A percentile compares a stretch with the other conserved stretches of the same genome.
Evolutionary conservation across 2,329 filamentous ascomycete species (phyloP).

Genomic region (Aspergillus melleus): DNA sequence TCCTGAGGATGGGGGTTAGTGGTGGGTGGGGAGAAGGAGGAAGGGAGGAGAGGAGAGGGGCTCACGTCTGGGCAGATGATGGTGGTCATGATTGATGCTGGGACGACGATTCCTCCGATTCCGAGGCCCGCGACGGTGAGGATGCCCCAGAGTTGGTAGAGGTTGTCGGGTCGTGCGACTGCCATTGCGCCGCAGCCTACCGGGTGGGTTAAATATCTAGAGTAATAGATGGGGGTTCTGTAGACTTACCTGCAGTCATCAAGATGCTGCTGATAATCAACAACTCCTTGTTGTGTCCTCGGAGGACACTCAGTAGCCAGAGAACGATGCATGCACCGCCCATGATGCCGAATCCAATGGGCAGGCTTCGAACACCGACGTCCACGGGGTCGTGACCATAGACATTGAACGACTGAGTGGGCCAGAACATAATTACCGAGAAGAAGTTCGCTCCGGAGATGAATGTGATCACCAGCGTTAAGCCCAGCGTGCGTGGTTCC

Average conservation of each 20-base stretch:
- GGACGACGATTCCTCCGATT: constrained; percentile 68
- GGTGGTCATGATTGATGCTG: constrained; percentile 66
- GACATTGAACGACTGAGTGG: constrained; percentile 64
- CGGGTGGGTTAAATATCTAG: neutral
- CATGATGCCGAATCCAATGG: constrained; percentile 65
- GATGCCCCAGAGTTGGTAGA: constrained; percentile 56
- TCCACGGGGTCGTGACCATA: constrained; percentile 64
- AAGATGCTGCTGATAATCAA: constrained; percentile 60
- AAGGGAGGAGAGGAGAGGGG: neutral
- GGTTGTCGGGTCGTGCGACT: constrained; percentile 53
- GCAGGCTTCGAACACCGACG: constrained; percentile 65
- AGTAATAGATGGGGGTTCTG: too few relatives aligned
- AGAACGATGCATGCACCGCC: constrained; percentile 61
- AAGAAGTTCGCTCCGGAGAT: constrained; percentile 62
- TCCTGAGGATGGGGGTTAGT: constrained; percentile 36
- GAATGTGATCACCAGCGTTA: constrained; percentile 60
- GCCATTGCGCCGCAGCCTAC: constrained; percentile 56
- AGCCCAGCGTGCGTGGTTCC: constrained; percentile 51
- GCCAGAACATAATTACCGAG: constrained; percentile 60
- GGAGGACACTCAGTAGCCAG: constrained; percentile 56
- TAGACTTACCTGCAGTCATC: constrained; percentile 63
- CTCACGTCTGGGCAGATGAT: constrained; percentile 66
- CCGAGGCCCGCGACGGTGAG: constrained; percentile 64
- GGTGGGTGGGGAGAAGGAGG: neutral
- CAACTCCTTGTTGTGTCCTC: constrained; percentile 60